Conservation (phyloP, 2,329 filamentous ascomycete genomes). For the Ophiostoma sp. region DNA sequence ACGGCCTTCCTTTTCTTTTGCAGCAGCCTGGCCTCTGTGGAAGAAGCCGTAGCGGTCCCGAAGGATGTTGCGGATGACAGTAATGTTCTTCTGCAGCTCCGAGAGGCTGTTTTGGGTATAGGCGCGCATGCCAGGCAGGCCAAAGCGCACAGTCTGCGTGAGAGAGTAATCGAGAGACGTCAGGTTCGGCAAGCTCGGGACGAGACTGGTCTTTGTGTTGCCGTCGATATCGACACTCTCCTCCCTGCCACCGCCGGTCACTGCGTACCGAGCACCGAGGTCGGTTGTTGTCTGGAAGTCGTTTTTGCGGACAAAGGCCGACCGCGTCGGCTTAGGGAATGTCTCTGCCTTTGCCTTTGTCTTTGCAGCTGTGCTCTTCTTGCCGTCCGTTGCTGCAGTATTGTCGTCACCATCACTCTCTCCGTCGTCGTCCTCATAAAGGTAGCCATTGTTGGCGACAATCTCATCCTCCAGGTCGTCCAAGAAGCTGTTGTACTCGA, state of each 20-base stretch:
- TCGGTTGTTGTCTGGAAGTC: conserved; percentile 36
- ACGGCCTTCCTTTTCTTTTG: not conserved
- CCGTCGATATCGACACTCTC: not conserved
- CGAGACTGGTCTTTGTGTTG: not conserved
- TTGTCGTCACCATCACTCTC: conserved; percentile 24
- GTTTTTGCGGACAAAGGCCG: conserved; percentile 26
- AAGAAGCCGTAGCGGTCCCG: conserved; percentile 17
- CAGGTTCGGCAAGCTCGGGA: conserved; percentile 18
- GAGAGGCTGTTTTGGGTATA: conserved; percentile 24
- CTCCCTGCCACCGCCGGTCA: conserved; percentile 26
- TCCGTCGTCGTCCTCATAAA: conserved; percentile 27
- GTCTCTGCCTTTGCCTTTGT: not conserved
- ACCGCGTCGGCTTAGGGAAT: conserved; percentile 8
- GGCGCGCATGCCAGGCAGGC: conserved; percentile 34
- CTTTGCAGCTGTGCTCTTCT: not conserved
- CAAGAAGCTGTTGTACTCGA: conserved; percentile 38
- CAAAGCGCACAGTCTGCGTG: conserved; percentile 37
- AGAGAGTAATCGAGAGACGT: conserved; percentile 39
- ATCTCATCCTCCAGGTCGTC: conserved; percentile 30
- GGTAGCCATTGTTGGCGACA: conserved; percentile 25
- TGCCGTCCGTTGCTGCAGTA: not conserved
- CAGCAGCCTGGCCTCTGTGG: conserved; percentile 1
- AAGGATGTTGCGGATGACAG: not conserved
- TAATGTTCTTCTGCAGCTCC: conserved; percentile 23
- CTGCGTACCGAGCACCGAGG: conserved; percentile 37